Conservation (phyloP, 2,329 filamentous ascomycete genomes). For the Botrytis deweyae region DNA sequence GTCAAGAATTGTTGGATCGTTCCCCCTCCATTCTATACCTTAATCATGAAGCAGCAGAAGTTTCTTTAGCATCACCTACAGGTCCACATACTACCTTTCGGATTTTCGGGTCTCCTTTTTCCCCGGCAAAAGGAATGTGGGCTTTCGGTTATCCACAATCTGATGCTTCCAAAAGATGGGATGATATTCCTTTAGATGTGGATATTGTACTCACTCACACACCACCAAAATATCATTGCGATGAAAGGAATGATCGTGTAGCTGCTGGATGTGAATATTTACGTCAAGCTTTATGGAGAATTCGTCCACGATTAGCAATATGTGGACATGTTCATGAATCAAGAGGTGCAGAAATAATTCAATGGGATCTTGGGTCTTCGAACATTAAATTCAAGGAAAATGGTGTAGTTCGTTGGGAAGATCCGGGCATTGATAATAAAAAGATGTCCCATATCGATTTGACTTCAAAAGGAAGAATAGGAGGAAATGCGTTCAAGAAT, state of each 20-base stretch:
- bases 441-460: conserved; percentile 66
- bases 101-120: conserved; percentile 70
- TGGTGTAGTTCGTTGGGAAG: conserved; percentile 52
- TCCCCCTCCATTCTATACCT: conserved; percentile 62
- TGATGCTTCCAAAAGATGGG: conserved; percentile 53
- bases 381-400: conserved; percentile 49
- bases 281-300: conserved; percentile 54
- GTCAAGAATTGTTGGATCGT: conserved; percentile 47
- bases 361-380: conserved; percentile 52
- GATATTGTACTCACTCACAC: conserved; percentile 73
- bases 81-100: conserved; percentile 62
- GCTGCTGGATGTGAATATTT: conserved; percentile 61
- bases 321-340: conserved; percentile 73
- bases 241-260: conserved; percentile 46
- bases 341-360: conserved; percentile 61
- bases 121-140: conserved; percentile 58
- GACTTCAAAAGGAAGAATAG: conserved; percentile 43
- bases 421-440: conserved; percentile 54
- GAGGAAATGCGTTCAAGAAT: conserved; percentile 47
- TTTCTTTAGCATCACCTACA: conserved; percentile 53
- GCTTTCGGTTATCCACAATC: conserved; percentile 62
- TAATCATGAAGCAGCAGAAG: conserved; percentile 53
- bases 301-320: conserved; percentile 63
- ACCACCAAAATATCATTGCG: conserved; percentile 60
- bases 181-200: conserved; percentile 56